These are phyloP conservation scores for Gymnopilus dilepis DNA, from an alignment of 768 basidiomycete genomes.

Conservation along the genomic window DNA sequence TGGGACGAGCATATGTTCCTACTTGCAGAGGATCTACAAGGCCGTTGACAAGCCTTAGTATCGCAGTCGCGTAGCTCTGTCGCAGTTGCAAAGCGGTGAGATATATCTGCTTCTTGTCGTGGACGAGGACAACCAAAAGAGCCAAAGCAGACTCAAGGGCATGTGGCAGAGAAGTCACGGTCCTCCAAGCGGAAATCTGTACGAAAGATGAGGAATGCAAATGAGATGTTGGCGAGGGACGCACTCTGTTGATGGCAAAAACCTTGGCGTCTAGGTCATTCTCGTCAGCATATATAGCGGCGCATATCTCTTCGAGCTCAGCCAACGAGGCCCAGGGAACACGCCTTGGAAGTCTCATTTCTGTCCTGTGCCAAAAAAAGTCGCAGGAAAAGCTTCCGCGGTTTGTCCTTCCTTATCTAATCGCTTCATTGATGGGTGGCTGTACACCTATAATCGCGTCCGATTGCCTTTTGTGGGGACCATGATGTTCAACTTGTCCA, in stretches of 20 bases:
- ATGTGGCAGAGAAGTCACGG: constrained; percentile 77
- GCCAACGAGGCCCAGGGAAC: constrained; percentile 24
- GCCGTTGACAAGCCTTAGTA: constrained; percentile 92
- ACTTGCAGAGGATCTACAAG: constrained; percentile 93
- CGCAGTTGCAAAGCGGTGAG: constrained; percentile 58
- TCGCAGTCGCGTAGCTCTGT: constrained; percentile 78
- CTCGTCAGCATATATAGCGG: constrained; percentile 76
- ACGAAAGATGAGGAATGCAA: neutral
- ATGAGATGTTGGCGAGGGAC: constrained; percentile 26
- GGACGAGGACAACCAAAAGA: constrained; percentile 60
- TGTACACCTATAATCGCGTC: constrained; percentile 16
- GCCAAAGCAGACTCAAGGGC: constrained; percentile 77
- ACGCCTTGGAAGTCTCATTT: constrained; percentile 25
- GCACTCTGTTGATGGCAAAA: constrained; percentile 58
- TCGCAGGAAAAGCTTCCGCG: constrained; percentile 13
- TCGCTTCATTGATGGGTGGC: constrained; percentile 14
- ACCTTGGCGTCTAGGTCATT: constrained; percentile 49
- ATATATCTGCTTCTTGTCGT: constrained; percentile 48
- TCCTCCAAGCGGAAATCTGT: constrained; percentile 82
- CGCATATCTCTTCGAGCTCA: constrained; percentile 25
- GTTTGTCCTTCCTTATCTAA: constrained; percentile 13
- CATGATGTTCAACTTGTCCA: constrained; percentile 25
- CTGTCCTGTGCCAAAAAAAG: no score
- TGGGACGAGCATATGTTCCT: constrained; percentile 89
- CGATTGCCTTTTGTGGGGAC: constrained; percentile 29